phyloP scores from a whole-genome alignment of 164 flowering plant genomes.

The Liriodendron chinense region DNA sequence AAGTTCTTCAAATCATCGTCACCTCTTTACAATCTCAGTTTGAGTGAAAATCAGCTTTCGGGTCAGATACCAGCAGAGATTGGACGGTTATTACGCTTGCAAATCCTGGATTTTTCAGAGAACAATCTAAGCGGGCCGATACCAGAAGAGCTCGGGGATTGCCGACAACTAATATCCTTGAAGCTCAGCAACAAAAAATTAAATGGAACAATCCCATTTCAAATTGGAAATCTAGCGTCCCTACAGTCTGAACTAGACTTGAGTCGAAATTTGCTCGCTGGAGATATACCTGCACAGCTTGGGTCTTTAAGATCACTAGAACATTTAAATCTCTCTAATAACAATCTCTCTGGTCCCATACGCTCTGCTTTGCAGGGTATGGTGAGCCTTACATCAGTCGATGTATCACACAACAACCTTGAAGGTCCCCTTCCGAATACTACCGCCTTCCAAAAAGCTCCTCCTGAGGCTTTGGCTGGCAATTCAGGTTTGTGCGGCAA shows the following conservation, averaged over 20 bases:
- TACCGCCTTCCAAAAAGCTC: slow-evolving; percentile 13
- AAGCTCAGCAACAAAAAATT: slow-evolving; percentile 19
- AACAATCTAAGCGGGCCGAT: slow-evolving; percentile 23
- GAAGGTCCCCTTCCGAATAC: slow-evolving; percentile 28
- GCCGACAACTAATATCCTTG: slow-evolving; percentile 15
- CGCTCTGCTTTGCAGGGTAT: slow-evolving; percentile 14
- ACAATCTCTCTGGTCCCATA: slow-evolving; percentile 23
- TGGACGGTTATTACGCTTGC: slow-evolving; percentile 12
- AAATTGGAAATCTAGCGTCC: slow-evolving; percentile 21
- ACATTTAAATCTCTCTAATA: slow-evolving; percentile 21
- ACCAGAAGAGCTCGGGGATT: slow-evolving; percentile 27
- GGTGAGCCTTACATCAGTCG: slow-evolving; percentile 15
- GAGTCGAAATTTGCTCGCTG: slow-evolving; percentile 24
- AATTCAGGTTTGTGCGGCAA: slow-evolving; percentile 26
- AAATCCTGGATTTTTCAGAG: slow-evolving; percentile 20
- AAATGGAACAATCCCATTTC: slow-evolving; percentile 25
- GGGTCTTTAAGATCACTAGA: slow-evolving; percentile 19
- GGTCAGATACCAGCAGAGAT: slow-evolving; percentile 22
- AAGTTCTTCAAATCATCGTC: slow-evolving; percentile 16
- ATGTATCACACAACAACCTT: slow-evolving; percentile 26
- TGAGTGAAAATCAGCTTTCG: slow-evolving; percentile 26
- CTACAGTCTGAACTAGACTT: slow-evolving; percentile 21
- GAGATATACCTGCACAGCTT: slow-evolving; percentile 17
- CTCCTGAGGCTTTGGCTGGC: slow-evolving; percentile 16
- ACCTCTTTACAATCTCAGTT: slow-evolving; percentile 15